Percentiles rank a stretch among this genome's conserved stretches.
Evolutionary conservation across 2,329 filamentous ascomycete species (phyloP).

Genomic region (Microsporum audouinii): DNA sequence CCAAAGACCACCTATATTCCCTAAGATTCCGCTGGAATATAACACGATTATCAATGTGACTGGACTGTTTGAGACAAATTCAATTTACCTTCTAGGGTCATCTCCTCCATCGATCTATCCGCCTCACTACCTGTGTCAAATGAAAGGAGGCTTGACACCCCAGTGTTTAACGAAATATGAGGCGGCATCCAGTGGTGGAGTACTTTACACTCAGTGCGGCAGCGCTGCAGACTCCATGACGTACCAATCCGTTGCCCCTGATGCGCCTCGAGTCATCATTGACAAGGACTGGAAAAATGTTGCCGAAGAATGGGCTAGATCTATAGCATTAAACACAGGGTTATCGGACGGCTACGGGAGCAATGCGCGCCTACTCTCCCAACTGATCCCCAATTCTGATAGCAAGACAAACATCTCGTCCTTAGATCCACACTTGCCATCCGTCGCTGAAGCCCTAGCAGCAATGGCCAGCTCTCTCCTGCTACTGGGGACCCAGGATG

Average conservation of each 20-base stretch:
- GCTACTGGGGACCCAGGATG: slow-evolving; percentile 46
- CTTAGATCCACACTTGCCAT: slow-evolving; percentile 47
- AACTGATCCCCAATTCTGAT: slow-evolving; percentile 38
- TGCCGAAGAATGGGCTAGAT: slow-evolving; percentile 43
- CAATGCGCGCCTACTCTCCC: slow-evolving; percentile 48
- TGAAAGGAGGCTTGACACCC: slow-evolving; percentile 53
- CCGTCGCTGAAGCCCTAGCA: slow-evolving; percentile 61
- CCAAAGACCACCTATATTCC: slow-evolving; percentile 45
- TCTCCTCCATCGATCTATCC: slow-evolving; percentile 22
- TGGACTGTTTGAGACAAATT: slow-evolving; percentile 30
- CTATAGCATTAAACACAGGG: slow-evolving; percentile 48
- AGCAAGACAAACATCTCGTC: slow-evolving; percentile 17
- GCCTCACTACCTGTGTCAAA: slow-evolving; percentile 56
- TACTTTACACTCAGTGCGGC: slow-evolving; percentile 53
- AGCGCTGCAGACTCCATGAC: slow-evolving; percentile 43
- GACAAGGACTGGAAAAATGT: slow-evolving; percentile 46
- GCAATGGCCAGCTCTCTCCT: slow-evolving; percentile 58
- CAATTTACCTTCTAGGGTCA: slow-evolving; percentile 57
- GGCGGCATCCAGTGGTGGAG: slow-evolving; percentile 46
- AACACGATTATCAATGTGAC: slow-evolving; percentile 54
- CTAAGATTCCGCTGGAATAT: slow-evolving; percentile 45
- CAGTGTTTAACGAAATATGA: slow-evolving; percentile 53
- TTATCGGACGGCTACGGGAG: slow-evolving; percentile 45
- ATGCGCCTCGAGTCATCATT: slow-evolving; percentile 20
- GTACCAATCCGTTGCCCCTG: slow-evolving; percentile 34